Evolutionary conservation across 306 rosid genomes (phyloP).

Genomic region (Calophaca sinica): DNA sequence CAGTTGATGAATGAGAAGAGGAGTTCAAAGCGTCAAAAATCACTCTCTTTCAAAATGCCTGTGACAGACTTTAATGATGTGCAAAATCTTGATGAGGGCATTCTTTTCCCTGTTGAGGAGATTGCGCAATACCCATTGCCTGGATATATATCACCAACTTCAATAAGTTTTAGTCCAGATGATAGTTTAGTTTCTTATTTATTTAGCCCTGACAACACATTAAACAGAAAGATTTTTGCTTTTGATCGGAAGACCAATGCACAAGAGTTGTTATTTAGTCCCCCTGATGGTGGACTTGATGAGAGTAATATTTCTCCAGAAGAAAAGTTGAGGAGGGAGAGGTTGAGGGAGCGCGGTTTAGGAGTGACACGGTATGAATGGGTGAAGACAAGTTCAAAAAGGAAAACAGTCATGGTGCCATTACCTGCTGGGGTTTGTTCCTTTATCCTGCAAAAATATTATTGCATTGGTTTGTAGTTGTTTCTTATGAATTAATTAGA

Average conservation of each 20-base stretch:
- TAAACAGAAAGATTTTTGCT: conserved; percentile 75
- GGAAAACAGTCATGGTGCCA: conserved; percentile 83
- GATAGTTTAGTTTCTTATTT: conserved; percentile 72
- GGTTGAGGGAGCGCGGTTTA: conserved; percentile 92
- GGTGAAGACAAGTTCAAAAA: conserved; percentile 75
- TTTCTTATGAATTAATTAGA: conserved; percentile 33
- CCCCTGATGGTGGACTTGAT: conserved; percentile 92
- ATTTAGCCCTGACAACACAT: conserved; percentile 80
- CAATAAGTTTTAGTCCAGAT: conserved; percentile 85
- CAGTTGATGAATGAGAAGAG: conserved; percentile 70
- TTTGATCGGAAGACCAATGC: conserved; percentile 63
- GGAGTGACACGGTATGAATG: conserved; percentile 97
- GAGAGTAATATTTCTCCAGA: conserved; percentile 87
- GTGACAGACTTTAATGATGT: conserved; percentile 64
- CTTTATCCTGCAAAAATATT: conserved; percentile 27
- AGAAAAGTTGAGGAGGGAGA: conserved; percentile 95
- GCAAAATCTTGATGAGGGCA: conserved; percentile 61
- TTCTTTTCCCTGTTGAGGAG: conserved; percentile 81
- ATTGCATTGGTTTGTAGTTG: conserved; percentile 2
- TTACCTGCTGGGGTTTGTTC: conserved; percentile 95
- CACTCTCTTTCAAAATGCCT: conserved; percentile 67
- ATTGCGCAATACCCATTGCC: conserved; percentile 93
- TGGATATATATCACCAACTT: conserved; percentile 79
- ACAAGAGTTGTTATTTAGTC: conserved; percentile 78
- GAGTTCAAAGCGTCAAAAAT: conserved; percentile 73